phyloP scores from a whole-genome alignment of 352 stramenopile genomes.

The Phytophthora ramorum region DNA sequence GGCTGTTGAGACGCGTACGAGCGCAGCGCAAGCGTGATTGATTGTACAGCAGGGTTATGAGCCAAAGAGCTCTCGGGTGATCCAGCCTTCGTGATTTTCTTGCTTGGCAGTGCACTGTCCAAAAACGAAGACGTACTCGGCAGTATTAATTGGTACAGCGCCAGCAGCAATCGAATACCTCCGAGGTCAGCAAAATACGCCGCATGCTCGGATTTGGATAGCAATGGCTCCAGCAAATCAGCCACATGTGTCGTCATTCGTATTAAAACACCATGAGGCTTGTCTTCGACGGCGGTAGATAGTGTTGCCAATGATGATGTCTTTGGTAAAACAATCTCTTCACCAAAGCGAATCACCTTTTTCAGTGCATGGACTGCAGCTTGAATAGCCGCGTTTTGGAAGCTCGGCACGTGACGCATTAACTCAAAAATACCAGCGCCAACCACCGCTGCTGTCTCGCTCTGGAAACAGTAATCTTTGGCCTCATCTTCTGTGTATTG shows the following conservation, averaged over 20 bases:
- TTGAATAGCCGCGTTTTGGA: constrained; percentile 88
- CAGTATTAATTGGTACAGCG: constrained; percentile 91
- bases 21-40: constrained; percentile 89
- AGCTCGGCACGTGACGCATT: constrained; percentile 94
- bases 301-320: constrained; percentile 5
- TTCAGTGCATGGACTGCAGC: constrained; percentile 91
- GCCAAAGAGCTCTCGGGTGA: constrained; percentile 35
- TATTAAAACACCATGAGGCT: constrained; percentile 51
- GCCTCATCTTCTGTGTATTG: constrained; percentile 89
- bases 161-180: constrained; percentile 90
- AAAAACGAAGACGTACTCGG: constrained; percentile 84
- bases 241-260: constrained; percentile 84
- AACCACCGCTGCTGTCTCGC: constrained; percentile 93
- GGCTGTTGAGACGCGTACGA: constrained; percentile 91
- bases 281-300: constrained; percentile 22
- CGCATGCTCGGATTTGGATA: constrained; percentile 95
- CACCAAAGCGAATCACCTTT: constrained; percentile 86
- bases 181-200: constrained; percentile 91
- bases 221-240: constrained; percentile 94
- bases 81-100: constrained; percentile 9
- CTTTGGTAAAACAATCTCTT: constrained; percentile 52
- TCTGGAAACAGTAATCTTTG: constrained; percentile 88
- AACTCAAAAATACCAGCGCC: constrained; percentile 96
- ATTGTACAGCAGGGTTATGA: constrained; percentile 91
- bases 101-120: constrained; percentile 54